Base-by-base conservation (phyloP, 352 stramenopile species). In the Pythium utonaiense region DNA sequence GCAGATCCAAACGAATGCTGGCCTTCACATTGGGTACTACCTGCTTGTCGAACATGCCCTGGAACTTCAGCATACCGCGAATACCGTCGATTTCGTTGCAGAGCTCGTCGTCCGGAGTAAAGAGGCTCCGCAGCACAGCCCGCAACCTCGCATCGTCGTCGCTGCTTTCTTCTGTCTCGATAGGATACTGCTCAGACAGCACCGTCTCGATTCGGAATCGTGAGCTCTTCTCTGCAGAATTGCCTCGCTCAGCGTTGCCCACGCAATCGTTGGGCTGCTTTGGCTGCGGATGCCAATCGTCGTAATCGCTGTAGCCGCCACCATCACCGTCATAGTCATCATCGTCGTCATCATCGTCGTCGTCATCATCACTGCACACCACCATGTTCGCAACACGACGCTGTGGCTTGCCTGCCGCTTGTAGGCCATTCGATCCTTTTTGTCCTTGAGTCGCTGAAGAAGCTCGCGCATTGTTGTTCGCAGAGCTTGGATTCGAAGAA, bases 11-110 rank as follows among this genome's bases (percentile, higher is more conserved):
- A 1, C 66, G 70, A 28, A 93, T 91, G 40, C 71, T 84, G 3
- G 80, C 84, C 22, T 70, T 78, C 3, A 93, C 84, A 31, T 91
- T 93, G 6, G 67, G 66, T 13, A 87, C 74, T 24, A 93, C 82
- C 10, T 19, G 54, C 40, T 47, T 82, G 47, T 87, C 61, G 27
- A 65, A 72, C 41, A 68, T 69, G 16, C 81, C 81, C 10, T 54
- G 61, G 62, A 75, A 93, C 60, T 91, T 89, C 5, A 93, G 63
- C 1, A 73, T 80, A 1, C 70, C 74, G 16, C 80, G 73, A 10
- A 91, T 71, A 19, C 36, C 49, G 17, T 76, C 70, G 45, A 93
- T 91, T 9, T 74, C 76, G 9, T 65, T 58, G 60, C 80, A 93
- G 16, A 91, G 53, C 4, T 80, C 75, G 62, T 93, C 80, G 34